Conservation (phyloP, 1,284 basidiomycete genomes). For the Cutaneotrichosporon mucoides region DNA sequence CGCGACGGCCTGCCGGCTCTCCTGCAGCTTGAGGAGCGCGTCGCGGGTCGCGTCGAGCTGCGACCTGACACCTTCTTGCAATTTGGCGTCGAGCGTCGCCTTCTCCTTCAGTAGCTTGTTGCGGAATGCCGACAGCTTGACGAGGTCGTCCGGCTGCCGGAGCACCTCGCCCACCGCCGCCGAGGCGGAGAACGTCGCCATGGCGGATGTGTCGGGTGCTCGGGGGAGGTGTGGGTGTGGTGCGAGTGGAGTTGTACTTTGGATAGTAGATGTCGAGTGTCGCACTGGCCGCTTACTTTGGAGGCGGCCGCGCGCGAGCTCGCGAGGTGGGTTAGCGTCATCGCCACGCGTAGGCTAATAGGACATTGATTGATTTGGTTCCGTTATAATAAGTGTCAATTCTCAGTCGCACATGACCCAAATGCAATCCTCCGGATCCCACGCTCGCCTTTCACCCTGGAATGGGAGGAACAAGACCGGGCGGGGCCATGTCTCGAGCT, state of each 20-base stretch:
- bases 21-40: slow-evolving; percentile 78
- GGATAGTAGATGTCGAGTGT: background rate
- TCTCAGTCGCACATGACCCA: background rate
- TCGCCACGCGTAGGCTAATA: background rate
- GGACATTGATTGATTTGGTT: background rate
- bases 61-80: slow-evolving; percentile 88
- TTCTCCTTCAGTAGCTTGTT: slow-evolving; percentile 97
- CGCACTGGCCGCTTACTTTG: background rate
- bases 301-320: background rate
- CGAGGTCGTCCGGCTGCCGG: slow-evolving; percentile 88
- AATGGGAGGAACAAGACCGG: no score
- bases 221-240: background rate
- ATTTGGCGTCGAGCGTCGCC: slow-evolving; percentile 85
- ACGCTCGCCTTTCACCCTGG: background rate
- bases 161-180: slow-evolving; percentile 61
- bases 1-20: slow-evolving; percentile 77
- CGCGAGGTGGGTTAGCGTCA: background rate
- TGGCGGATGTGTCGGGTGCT: slow-evolving; percentile 17
- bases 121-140: slow-evolving; percentile 80
- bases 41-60: slow-evolving; percentile 89
- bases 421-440: background rate
- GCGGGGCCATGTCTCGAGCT: no score
- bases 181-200: slow-evolving; percentile 37
- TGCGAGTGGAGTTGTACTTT: background rate
- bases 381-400: background rate